Conservation (phyloP, 2,329 filamentous ascomycete species). For the Fusarium sacchari region DNA sequence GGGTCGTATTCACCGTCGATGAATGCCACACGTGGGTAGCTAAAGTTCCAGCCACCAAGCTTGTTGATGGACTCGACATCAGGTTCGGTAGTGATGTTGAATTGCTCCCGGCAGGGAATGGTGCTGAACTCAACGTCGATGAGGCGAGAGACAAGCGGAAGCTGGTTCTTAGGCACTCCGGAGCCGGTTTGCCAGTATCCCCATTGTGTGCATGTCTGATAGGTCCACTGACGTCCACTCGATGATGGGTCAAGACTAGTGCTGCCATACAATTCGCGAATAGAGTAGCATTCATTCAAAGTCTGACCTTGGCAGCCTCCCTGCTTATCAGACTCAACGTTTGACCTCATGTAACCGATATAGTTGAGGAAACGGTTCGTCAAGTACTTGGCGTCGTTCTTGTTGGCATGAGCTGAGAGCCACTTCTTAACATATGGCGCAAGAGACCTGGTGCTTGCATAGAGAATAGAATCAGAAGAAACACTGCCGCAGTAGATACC, state of each 20-base stretch:
- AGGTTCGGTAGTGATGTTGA: constrained; percentile 73
- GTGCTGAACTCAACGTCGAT: constrained; percentile 72
- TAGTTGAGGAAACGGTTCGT: constrained; percentile 62
- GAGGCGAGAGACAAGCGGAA: constrained; percentile 77
- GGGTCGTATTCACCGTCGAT: constrained; percentile 83
- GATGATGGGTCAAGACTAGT: constrained; percentile 34
- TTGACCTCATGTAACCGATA: constrained; percentile 55
- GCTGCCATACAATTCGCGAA: constrained; percentile 34
- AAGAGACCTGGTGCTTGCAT: constrained; percentile 52
- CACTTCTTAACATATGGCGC: constrained; percentile 51
- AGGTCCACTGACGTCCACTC: constrained; percentile 57
- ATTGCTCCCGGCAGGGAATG: constrained; percentile 71
- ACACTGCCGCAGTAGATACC: constrained; percentile 61
- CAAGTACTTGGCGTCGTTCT: constrained; percentile 50
- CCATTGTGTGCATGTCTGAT: constrained; percentile 73
- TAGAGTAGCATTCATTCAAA: constrained; percentile 47
- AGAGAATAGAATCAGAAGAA: constrained; percentile 54
- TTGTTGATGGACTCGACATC: constrained; percentile 77
- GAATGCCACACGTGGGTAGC: constrained; percentile 78
- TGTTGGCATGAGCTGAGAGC: constrained; percentile 55
- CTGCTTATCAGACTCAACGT: constrained; percentile 43
- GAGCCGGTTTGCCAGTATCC: constrained; percentile 81
- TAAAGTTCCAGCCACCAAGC: constrained; percentile 77
- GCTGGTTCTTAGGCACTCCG: constrained; percentile 69
- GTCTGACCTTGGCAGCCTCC: constrained; percentile 40